These are phyloP conservation scores for Cryptococcus depauperatus DNA, from an alignment of 1,284 basidiomycete genomes.

Conservation along the genomic window DNA sequence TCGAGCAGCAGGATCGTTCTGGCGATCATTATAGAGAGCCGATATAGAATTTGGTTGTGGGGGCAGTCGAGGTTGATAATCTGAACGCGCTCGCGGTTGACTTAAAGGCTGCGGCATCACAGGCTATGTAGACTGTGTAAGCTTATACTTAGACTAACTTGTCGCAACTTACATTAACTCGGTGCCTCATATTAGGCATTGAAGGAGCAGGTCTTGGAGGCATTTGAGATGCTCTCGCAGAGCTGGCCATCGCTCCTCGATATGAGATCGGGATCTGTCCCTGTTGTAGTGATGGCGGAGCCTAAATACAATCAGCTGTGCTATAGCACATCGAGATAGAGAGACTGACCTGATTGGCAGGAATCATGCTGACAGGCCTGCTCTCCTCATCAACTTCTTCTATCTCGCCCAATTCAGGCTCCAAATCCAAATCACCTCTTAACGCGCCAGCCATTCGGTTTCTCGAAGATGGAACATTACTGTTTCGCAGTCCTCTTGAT, in stretches of 20 bases:
- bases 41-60: conserved; percentile 9
- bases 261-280: too few species aligned
- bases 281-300: conserved; percentile 3
- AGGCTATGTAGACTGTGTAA: conserved; percentile 8
- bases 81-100: conserved; percentile 3
- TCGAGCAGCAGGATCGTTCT: conserved; percentile 5
- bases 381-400: conserved; percentile 18
- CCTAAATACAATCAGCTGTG: neutral
- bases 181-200: conserved; percentile 25
- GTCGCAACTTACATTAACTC: conserved; percentile 18
- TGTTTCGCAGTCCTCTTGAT: conserved; percentile 5
- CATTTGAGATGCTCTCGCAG: conserved; percentile 2
- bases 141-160: neutral
- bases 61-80: conserved; percentile 3
- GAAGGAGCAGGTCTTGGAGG: conserved; percentile 18
- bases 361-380: neutral
- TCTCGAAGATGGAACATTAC: conserved; percentile 1
- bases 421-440: conserved; percentile 20
- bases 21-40: conserved; percentile 7
- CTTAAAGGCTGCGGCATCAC: conserved; percentile 24
- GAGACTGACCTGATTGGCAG: conserved; percentile 11
- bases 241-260: too few species aligned
- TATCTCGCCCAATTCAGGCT: conserved; percentile 17
- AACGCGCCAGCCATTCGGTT: conserved; percentile 25
- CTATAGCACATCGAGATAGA: neutral